Evolutionary conservation across 2,329 filamentous ascomycete species (phyloP), one percentile per base, ranked within the genome.

Genomic region (Neopestalotiopsis clavispora): DNA sequence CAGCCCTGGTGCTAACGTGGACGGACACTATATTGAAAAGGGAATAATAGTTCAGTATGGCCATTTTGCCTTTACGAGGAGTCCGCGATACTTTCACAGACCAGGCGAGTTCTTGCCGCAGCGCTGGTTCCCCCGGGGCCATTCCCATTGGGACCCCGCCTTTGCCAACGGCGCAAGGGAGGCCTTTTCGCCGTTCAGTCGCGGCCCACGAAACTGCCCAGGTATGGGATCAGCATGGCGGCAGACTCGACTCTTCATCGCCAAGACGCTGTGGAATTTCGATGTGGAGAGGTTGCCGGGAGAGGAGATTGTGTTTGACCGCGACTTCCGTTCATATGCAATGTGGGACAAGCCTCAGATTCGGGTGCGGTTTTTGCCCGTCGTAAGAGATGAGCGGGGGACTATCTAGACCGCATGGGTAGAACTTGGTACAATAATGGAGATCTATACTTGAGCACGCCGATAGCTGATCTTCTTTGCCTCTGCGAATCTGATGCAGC

Each of bases 1-100:
- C 9, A 75, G 75, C 40, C 76, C 76, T 2, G 75, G 75, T 12
- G 70, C 73, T 14, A 66, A 42, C 14, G 72, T 76, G 1, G 74
- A 76, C 34, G 74, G 73, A 9, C 45, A 72, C 45, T 76, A 73
- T 58, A 72, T 76, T 13, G 52, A 68, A 4, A 72, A 71, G 57
- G 73, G 72, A 13, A 71, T 73, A 68, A 69, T 4, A 23, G 56
- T 58, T 30, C 56, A 58, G 71, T 67, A 30, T 64, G 58, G 42
- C 28, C 23, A 61, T 13, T 67, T 64, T 12, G 68, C 65, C 4
- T 62, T 68, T 12, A 68, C 68, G 1, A 69, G 71, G 5, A 61
- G 34, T 17, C 63, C 69, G 12, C 68, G 66, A 4, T 68, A 70
- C 65, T 73, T 69, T 34, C 61, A 68, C 49, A 38, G 68, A 6